Evolutionary conservation across 2,329 filamentous ascomycete species (phyloP), one percentile per base, ranked within the genome.

Genomic region (Cucurbitaria berberidis): DNA sequence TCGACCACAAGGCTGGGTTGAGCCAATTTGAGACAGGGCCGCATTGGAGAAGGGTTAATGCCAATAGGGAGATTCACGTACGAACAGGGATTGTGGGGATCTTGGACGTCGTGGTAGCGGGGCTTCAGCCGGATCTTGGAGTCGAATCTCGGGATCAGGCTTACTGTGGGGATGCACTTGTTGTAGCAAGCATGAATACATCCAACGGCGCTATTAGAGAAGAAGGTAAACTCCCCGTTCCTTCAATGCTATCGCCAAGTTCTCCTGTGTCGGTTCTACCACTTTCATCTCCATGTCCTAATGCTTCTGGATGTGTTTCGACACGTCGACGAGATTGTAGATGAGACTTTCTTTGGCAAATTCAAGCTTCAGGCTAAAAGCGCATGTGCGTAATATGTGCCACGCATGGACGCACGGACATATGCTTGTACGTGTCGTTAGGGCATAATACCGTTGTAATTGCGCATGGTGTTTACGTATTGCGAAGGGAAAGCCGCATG

Each of bases 21-120:
- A n/a, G 13, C 47, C 19, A 46, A 52, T 26, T 26, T 52, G 36
- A 42, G 49, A 47, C 49, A 29, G 16, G 21, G 27, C 16, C 22
- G 29, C 49, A 36, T 45, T 30, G 16, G 27, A 30, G 9, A 13
- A 19, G 30, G 21, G 38, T 43, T 8, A 21, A 15, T 40, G 34
- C 26, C 43, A 52, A 46, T 42, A n/a, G 9, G 22, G 22, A 7
- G 39, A 3, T 7, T 4, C 2, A 11, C 11, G 16, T n/a, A 15
- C 10, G 22, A 8, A 22, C 13, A 18, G 39, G 39, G 22, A 27
- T 24, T 10, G 18, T 7, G 36, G 11, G 5, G 36, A 40, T 24
- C 36, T 40, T 40, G 6, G 19, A 13, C 18, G 9, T 26, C 22
- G 9, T 42, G 26, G n/a, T 29, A 26, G 3, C 18, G n/a, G 8